These are phyloP conservation scores for Penicillium salamii DNA, from an alignment of 495 filamentous ascomycete genomes.

Conservation along the genomic window DNA sequence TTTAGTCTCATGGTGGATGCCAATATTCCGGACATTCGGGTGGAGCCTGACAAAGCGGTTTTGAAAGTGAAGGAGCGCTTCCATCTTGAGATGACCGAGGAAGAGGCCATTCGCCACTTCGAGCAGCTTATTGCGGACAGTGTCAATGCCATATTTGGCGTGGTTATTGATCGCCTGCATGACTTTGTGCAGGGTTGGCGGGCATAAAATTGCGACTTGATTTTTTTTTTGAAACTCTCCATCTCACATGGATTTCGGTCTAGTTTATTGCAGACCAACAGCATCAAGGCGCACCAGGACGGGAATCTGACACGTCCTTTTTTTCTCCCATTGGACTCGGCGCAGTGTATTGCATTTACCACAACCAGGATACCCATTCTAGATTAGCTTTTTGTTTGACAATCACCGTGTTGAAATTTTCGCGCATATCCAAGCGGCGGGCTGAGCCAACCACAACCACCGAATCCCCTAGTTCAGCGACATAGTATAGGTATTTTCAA, in stretches of 20 bases:
- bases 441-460: too few relatives aligned
- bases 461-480: too few relatives aligned
- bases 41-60: conserved; percentile 90
- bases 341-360: not conserved
- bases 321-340: too few relatives aligned
- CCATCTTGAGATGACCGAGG: conserved; percentile 86
- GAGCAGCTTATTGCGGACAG: conserved; percentile 87
- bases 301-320: too few relatives aligned
- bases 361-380: conserved; percentile 6
- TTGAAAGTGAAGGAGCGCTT: conserved; percentile 94
- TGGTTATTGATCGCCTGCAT: conserved; percentile 93
- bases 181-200: conserved; percentile 89
- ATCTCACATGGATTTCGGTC: not conserved
- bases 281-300: not conserved
- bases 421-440: not conserved
- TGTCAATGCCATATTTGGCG: conserved; percentile 80
- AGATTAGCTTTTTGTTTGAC: not conserved
- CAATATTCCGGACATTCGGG: conserved; percentile 90
- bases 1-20: conserved; percentile 97
- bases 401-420: not conserved
- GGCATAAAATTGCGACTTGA: conserved; percentile 49
- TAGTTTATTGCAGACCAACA: not conserved
- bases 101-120: conserved; percentile 85
- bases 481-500: too few relatives aligned
- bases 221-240: not conserved